Conservation (phyloP, 805 yeast species). For the Lipomyces orientalis region DNA sequence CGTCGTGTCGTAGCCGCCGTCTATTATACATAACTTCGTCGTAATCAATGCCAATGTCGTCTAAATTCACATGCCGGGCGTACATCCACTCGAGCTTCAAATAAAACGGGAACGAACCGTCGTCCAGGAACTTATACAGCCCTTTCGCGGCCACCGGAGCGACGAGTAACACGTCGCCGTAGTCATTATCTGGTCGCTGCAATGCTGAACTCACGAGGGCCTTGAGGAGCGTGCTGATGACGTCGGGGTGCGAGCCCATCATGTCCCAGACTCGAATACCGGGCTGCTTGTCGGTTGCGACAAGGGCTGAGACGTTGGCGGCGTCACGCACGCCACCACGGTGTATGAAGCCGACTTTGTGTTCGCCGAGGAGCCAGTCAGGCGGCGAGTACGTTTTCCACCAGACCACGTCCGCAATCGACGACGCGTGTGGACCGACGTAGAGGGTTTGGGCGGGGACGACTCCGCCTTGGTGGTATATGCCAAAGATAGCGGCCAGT, state of each 20-base stretch:
- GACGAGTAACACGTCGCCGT: constrained; percentile 42
- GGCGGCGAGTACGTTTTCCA: constrained; percentile 98
- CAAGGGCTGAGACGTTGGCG: constrained; percentile 23
- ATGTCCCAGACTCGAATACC: constrained; percentile 50
- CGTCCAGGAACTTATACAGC: constrained; percentile 17
- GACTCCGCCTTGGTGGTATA: constrained; percentile 89
- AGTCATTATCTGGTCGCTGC: neutral
- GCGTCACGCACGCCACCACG: constrained; percentile 33
- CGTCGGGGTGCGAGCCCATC: constrained; percentile 52
- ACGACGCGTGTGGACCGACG: constrained; percentile 40
- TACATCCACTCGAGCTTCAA: constrained; percentile 25
- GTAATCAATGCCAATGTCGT: constrained; percentile 30
- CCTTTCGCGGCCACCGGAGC: constrained; percentile 40
- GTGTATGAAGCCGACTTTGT: constrained; percentile 39
- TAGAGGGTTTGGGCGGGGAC: constrained; percentile 60
- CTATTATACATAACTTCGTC: constrained; percentile 17
- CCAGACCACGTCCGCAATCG: constrained; percentile 60
- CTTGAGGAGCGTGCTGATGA: constrained; percentile 42
- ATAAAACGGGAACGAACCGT: constrained; percentile 10
- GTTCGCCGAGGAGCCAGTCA: constrained; percentile 69
- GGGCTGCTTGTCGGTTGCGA: constrained; percentile 10
- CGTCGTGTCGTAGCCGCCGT: constrained; percentile 1
- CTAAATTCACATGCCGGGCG: constrained; percentile 33
- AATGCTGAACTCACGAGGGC: constrained; percentile 25
- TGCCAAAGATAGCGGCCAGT: constrained; percentile 72